A percentile compares a stretch with the other conserved stretches of the same genome.
phyloP scores from a whole-genome alignment of 495 filamentous ascomycete species.

The Cenococcum geophilum region DNA sequence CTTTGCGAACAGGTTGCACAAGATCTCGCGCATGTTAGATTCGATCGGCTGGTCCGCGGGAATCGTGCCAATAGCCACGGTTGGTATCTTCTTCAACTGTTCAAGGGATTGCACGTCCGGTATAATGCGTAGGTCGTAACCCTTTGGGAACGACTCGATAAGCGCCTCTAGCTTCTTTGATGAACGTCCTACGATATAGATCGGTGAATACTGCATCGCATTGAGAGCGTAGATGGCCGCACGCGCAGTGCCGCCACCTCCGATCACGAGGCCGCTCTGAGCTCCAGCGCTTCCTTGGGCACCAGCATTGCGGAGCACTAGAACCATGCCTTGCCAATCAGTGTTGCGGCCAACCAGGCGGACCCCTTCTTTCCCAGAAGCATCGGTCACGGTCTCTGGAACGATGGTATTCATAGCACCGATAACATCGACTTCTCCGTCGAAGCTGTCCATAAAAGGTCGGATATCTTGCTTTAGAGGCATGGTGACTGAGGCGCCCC shows the following conservation, averaged over 20 bases:
- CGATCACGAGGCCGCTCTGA: slow-evolving; percentile 64
- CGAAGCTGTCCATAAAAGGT: slow-evolving; percentile 69
- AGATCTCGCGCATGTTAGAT: slow-evolving; percentile 56
- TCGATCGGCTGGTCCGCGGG: slow-evolving; percentile 87
- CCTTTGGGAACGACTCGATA: slow-evolving; percentile 62
- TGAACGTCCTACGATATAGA: slow-evolving; percentile 83
- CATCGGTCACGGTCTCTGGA: slow-evolving; percentile 35
- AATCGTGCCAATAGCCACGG: slow-evolving; percentile 80
- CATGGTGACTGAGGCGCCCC: slow-evolving; percentile 91
- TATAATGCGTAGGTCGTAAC: slow-evolving; percentile 66
- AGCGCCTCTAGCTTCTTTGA: slow-evolving; percentile 59
- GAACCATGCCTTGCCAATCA: slow-evolving; percentile 90
- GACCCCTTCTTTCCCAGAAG: slow-evolving; percentile 37
- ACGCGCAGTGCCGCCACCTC: slow-evolving; percentile 84
- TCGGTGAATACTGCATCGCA: slow-evolving; percentile 71
- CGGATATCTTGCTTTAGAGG: slow-evolving; percentile 89
- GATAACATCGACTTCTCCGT: slow-evolving; percentile 71
- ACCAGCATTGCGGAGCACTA: slow-evolving; percentile 68
- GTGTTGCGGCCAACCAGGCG: slow-evolving; percentile 82
- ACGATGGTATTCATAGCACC: slow-evolving; percentile 96
- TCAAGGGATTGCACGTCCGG: slow-evolving; percentile 47
- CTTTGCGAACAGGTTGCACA: slow-evolving; percentile 58
- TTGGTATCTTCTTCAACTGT: slow-evolving; percentile 49
- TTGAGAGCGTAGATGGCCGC: slow-evolving; percentile 88
- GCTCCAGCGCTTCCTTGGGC: slow-evolving; percentile 43